These are phyloP conservation scores for Coleophoma cylindrospora DNA, from an alignment of 2,329 filamentous ascomycete species.

Conservation along the genomic window DNA sequence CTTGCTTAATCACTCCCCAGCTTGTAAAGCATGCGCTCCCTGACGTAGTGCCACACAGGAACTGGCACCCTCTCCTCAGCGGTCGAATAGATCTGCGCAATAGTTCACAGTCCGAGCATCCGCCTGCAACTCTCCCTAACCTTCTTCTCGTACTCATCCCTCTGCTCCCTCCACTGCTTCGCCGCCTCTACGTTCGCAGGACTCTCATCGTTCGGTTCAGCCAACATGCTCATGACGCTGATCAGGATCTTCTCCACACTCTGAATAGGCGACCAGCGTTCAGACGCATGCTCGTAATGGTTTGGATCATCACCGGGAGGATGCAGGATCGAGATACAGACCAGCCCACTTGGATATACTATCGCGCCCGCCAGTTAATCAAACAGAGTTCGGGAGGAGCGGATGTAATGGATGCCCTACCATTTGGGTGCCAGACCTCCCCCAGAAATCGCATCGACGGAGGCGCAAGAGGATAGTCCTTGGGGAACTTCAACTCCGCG, in stretches of 20 bases:
- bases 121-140: slow-evolving; percentile 78
- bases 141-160: slow-evolving; percentile 77
- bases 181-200: slow-evolving; percentile 95
- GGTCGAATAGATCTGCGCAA: too few species aligned
- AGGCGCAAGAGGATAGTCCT: slow-evolving; percentile 93
- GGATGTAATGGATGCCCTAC: slow-evolving; percentile 39
- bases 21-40: too few species aligned
- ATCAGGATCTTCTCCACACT: slow-evolving; percentile 97
- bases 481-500: slow-evolving; percentile 89
- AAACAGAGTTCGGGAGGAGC: neutral
- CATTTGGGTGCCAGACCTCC: slow-evolving; percentile 95
- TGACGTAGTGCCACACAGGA: too few species aligned
- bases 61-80: too few species aligned
- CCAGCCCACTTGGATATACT: slow-evolving; percentile 90
- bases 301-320: slow-evolving; percentile 95
- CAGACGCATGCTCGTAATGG: slow-evolving; percentile 93
- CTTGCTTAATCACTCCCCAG: too few species aligned
- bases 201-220: slow-evolving; percentile 94
- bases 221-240: slow-evolving; percentile 96
- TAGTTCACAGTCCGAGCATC: slow-evolving; percentile 63
- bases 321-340: slow-evolving; percentile 98
- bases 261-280: slow-evolving; percentile 95
- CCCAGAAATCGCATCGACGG: slow-evolving; percentile 94
- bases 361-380: neutral
- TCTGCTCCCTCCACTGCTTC: slow-evolving; percentile 88